These are phyloP conservation scores for Lactarius sp. DNA, from an alignment of 768 basidiomycete genomes.

Conservation along the genomic window DNA sequence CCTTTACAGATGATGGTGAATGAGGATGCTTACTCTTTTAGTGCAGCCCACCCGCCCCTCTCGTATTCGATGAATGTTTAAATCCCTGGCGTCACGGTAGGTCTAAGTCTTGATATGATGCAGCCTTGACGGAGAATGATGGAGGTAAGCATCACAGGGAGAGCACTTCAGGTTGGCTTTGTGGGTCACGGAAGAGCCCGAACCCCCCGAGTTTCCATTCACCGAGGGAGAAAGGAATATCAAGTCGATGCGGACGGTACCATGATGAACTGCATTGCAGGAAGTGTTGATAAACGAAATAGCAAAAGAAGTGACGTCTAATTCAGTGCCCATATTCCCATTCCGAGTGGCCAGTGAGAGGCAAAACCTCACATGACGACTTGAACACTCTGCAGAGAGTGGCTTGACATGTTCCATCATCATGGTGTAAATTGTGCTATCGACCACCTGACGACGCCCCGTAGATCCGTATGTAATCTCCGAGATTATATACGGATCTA, in stretches of 20 bases:
- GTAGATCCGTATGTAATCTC: no score
- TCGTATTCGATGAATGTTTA: conserved; percentile 63
- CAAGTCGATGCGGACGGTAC: conserved; percentile 65
- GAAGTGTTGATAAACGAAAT: conserved; percentile 86
- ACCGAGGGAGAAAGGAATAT: conserved; percentile 87
- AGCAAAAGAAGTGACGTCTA: conserved; percentile 49
- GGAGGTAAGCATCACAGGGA: conserved; percentile 66
- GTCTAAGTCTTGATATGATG: conserved; percentile 43
- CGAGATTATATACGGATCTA: no score
- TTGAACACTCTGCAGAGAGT: conserved; percentile 51
- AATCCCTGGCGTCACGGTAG: conserved; percentile 49
- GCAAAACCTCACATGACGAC: conserved; percentile 52
- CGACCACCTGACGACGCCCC: conserved; percentile 40
- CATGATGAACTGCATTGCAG: conserved; percentile 69
- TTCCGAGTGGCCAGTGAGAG: conserved; percentile 17
- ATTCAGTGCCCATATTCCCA: not conserved
- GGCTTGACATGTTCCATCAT: conserved; percentile 93
- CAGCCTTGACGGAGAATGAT: conserved; percentile 8
- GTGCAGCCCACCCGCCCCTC: conserved; percentile 74
- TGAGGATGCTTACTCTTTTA: conserved; percentile 66
- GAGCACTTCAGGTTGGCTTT: conserved; percentile 58
- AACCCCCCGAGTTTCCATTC: conserved; percentile 99
- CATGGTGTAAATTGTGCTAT: conserved; percentile 66
- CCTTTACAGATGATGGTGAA: conserved; percentile 5
- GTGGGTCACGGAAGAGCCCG: conserved; percentile 79